Conservation (phyloP, 2,329 filamentous ascomycete genomes). For the Penicillium verrucosum region DNA sequence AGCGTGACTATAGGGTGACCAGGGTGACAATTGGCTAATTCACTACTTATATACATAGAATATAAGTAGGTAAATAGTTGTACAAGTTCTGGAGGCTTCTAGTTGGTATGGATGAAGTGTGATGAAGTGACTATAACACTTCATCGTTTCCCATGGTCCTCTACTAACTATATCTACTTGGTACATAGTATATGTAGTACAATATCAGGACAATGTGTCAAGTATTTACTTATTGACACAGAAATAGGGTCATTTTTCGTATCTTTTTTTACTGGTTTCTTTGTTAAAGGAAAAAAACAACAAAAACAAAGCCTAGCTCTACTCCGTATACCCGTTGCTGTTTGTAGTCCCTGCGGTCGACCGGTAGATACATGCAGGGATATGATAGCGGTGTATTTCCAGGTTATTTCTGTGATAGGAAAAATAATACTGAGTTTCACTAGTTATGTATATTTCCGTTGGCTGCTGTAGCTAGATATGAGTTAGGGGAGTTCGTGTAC, state of each 20-base stretch:
- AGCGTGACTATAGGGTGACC: not conserved
- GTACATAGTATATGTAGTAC: too few species aligned
- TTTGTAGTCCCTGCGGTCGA: not conserved
- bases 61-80: not conserved
- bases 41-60: not conserved
- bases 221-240: not conserved
- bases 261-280: too few species aligned
- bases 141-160: too few species aligned
- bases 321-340: too few species aligned
- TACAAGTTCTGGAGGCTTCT: not conserved
- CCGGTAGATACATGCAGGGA: not conserved
- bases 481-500: too few species aligned
- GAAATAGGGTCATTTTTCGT: not conserved
- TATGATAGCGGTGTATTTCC: not conserved
- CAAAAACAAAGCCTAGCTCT: not conserved
- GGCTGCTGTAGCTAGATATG: not conserved
- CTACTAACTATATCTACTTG: too few species aligned
- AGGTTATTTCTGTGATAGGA: not conserved
- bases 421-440: not conserved
- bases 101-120: not conserved
- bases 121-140: not conserved
- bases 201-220: too few species aligned
- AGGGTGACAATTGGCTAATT: not conserved
- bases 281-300: too few species aligned
- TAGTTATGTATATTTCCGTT: not conserved